phyloP scores from a whole-genome alignment of 768 basidiomycete species.

The Phaeotremella fagi region DNA sequence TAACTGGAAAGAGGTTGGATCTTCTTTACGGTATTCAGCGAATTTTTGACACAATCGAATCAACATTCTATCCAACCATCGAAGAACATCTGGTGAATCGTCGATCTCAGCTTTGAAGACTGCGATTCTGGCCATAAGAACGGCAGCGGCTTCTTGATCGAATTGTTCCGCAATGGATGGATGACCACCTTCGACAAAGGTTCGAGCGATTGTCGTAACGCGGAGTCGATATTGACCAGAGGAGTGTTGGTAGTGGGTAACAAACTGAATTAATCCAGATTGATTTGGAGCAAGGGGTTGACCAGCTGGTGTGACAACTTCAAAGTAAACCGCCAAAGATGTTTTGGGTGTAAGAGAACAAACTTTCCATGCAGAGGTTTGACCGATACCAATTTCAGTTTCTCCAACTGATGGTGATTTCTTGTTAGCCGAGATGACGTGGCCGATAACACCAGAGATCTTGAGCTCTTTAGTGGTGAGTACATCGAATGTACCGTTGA shows the following conservation, averaged over 20 bases:
- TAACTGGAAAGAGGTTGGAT: slow-evolving; percentile 86
- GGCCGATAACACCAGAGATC: slow-evolving; percentile 95
- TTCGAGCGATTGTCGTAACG: slow-evolving; percentile 96
- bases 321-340: slow-evolving; percentile 90
- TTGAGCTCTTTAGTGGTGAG: slow-evolving; percentile 98
- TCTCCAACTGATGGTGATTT: slow-evolving; percentile 95
- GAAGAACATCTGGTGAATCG: slow-evolving; percentile 88
- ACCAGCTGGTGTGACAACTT: slow-evolving; percentile 95
- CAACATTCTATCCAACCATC: slow-evolving; percentile 98
- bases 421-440: slow-evolving; percentile 94
- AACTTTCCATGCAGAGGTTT: slow-evolving; percentile 97
- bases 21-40: slow-evolving; percentile 97
- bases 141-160: slow-evolving; percentile 96
- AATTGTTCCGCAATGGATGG: slow-evolving; percentile 88
- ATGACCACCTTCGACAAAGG: slow-evolving; percentile 96
- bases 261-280: slow-evolving; percentile 93
- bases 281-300: slow-evolving; percentile 77
- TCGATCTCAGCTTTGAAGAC: slow-evolving; percentile 99
- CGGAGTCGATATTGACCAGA: slow-evolving; percentile 91
- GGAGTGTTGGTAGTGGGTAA: slow-evolving; percentile 96
- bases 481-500: slow-evolving; percentile 98
- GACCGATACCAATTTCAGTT: slow-evolving; percentile 97
- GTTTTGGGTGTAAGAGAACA: slow-evolving; percentile 83
- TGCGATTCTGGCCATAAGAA: slow-evolving; percentile 96
- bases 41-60: slow-evolving; percentile 99